Evolutionary conservation across 208 protist genomes (phyloP), one percentile per base, ranked within the genome.

Genomic region (Trypanosoma theileri): DNA sequence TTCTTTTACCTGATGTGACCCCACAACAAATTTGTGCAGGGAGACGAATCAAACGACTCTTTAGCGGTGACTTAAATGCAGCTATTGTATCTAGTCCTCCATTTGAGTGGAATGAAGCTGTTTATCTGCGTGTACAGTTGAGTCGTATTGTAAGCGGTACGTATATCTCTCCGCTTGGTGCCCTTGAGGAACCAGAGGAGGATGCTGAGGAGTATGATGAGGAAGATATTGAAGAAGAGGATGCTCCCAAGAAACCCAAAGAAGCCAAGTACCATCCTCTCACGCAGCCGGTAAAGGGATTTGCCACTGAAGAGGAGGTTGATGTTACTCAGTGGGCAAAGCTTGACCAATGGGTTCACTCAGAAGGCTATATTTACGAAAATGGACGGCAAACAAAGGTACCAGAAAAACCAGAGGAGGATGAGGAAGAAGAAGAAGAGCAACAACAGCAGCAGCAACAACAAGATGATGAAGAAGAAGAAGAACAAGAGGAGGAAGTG

Each of bases 111-210:
- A 89, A 73, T 12, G 96, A 98, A 76, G 76, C 83, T 1, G 77
- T 92, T 52, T 94, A 93, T 69, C 80, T 98, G 52, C 91, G 97
- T 50, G 97, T 96, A 11, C 95, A 98, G 71, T 89, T 98, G 44
- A 81, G 94, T 26, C 92, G 97, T 71, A 98, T 98, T 66, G 77
- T 87, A 24, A 92, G 88, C 64, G 71, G 80, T 44, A 97, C 96
- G 19, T 88, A 81, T 56, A 86, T 98, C 56, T 78, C 84, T 24
- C 97, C 97, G 11, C 55, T 82, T n/a, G 91, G 93, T 0, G 93
- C 91, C 11, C 72, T 96, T 26, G 91, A 91, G 51, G 71, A 92
- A 61, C 78, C 90, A 40, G 92, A 96, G 61, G 86, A 91, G 60
- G 72, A 85, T 4, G 84, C 73, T n/a, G 84, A 92, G n/a, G 85